Evolutionary conservation across 768 basidiomycete species (phyloP).

Genomic region (Amanita phalloides): DNA sequence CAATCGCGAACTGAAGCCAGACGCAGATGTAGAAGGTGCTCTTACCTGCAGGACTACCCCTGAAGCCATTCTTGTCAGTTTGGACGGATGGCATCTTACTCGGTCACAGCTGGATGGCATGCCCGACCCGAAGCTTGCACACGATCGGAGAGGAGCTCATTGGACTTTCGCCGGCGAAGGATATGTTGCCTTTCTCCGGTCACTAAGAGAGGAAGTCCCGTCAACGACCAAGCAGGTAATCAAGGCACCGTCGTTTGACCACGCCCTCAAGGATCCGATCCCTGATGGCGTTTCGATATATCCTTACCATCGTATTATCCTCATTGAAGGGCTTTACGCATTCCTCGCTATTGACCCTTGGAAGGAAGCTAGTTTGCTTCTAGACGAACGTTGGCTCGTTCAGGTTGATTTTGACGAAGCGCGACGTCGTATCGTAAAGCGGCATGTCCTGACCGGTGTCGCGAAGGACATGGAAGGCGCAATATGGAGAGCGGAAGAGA

Average conservation of each 20-base stretch:
- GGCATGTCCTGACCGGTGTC: slow-evolving; percentile 76
- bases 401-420: slow-evolving; percentile 47
- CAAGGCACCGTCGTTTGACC: slow-evolving; percentile 78
- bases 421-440: slow-evolving; percentile 44
- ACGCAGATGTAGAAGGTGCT: not conserved
- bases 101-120: slow-evolving; percentile 68
- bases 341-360: slow-evolving; percentile 69
- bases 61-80: slow-evolving; percentile 56
- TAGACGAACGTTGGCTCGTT: slow-evolving; percentile 79
- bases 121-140: slow-evolving; percentile 67
- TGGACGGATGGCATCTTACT: slow-evolving; percentile 91
- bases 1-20: slow-evolving; percentile 30
- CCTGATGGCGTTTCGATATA: slow-evolving; percentile 46
- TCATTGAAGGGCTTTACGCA: slow-evolving; percentile 88
- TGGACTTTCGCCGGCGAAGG: slow-evolving; percentile 83
- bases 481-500: slow-evolving; percentile 58
- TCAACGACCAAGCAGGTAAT: slow-evolving; percentile 19
- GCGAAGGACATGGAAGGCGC: slow-evolving; percentile 56
- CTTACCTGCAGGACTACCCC: slow-evolving; percentile 6
- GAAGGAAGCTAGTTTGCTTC: slow-evolving; percentile 45
- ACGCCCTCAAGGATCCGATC: slow-evolving; percentile 78
- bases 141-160: slow-evolving; percentile 74
- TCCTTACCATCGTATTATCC: slow-evolving; percentile 61
- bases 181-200: slow-evolving; percentile 58
- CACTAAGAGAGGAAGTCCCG: slow-evolving; percentile 30